Percentiles rank a stretch among this genome's conserved stretches.
Conservation (phyloP, 192 early-diverging fungal genomes). For the Chytriomyces sp. region DNA sequence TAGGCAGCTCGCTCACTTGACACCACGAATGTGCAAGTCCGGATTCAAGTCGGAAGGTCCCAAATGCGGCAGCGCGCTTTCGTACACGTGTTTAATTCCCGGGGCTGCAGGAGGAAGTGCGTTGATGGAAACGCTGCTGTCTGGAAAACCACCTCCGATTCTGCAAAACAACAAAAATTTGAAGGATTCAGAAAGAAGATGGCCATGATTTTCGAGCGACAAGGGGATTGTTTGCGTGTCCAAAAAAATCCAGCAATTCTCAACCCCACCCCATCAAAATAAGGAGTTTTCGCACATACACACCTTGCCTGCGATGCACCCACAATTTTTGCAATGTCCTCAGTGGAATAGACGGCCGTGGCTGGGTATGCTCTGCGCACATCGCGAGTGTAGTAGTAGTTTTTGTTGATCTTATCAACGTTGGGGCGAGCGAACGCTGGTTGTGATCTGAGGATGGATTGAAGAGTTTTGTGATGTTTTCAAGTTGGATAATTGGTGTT, state of each 20-base stretch:
- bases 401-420: constrained; percentile 64
- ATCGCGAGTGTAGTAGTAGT: constrained; percentile 92
- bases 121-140: not conserved
- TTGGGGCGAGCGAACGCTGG: constrained; percentile 36
- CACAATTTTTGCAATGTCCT: constrained; percentile 54
- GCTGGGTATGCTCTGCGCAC: constrained; percentile 89
- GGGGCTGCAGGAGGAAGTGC: constrained; percentile 43
- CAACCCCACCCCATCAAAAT: not conserved
- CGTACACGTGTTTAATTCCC: constrained; percentile 47
- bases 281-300: not conserved
- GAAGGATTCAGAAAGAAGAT: not conserved
- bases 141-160: not conserved
- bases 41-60: constrained; percentile 50
- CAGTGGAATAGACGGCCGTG: constrained; percentile 77
- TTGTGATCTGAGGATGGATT: constrained; percentile 39
- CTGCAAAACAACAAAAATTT: not conserved
- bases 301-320: constrained; percentile 29
- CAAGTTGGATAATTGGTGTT: not conserved
- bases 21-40: constrained; percentile 46
- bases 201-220: not conserved
- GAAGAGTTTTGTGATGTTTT: not conserved
- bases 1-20: constrained; percentile 23
- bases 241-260: no score
- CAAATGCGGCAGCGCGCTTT: constrained; percentile 41
- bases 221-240: not conserved